Percentiles rank a stretch among this genome's conserved stretches.
These are phyloP conservation scores for Trichoderma simmonsii DNA, from an alignment of 2,329 filamentous ascomycete genomes.

Conservation along the genomic window DNA sequence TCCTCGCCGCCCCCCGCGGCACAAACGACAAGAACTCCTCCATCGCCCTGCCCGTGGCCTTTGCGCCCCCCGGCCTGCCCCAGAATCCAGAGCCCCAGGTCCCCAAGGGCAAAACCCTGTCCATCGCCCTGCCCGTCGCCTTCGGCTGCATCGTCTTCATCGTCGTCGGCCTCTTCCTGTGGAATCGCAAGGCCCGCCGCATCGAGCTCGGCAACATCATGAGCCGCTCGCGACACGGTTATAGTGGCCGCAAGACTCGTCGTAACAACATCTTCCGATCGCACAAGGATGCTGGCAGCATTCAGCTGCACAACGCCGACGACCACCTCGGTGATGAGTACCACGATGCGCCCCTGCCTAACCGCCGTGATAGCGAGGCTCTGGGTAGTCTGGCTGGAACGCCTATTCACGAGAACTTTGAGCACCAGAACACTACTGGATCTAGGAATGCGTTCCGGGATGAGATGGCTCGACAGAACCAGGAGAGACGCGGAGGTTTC, in stretches of 20 bases:
- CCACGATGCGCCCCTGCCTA: constrained; percentile 21
- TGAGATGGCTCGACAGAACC: constrained; percentile 47
- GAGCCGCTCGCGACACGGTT: constrained; percentile 44
- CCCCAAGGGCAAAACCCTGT: constrained; percentile 41
- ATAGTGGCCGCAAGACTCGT: constrained; percentile 38
- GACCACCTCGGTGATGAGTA: constrained; percentile 23
- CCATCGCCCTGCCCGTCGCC: constrained; percentile 52
- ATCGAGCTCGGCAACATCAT: constrained; percentile 53
- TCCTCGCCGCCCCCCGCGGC: constrained; percentile 39
- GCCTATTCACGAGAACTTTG: constrained; percentile 42
- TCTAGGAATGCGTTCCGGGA: constrained; percentile 47
- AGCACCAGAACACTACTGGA: constrained; percentile 36
- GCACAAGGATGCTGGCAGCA: constrained; percentile 33
- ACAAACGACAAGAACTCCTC: constrained; percentile 39
- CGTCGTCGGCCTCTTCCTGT: constrained; percentile 55
- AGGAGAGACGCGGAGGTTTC: constrained; percentile 31
- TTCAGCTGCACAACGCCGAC: constrained; percentile 38
- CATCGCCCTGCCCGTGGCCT: constrained; percentile 39
- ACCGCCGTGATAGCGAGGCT: constrained; percentile 44
- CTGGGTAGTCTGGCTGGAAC: constrained; percentile 49
- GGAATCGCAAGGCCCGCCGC: constrained; percentile 49
- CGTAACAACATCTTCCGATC: constrained; percentile 37
- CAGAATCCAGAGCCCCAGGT: constrained; percentile 34
- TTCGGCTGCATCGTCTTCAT: constrained; percentile 47
- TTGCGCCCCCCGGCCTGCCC: constrained; percentile 35